Evolutionary conservation across 2,329 filamentous ascomycete genomes (phyloP), one percentile per base, ranked within the genome.

Genomic region (Cercospora sesami): DNA sequence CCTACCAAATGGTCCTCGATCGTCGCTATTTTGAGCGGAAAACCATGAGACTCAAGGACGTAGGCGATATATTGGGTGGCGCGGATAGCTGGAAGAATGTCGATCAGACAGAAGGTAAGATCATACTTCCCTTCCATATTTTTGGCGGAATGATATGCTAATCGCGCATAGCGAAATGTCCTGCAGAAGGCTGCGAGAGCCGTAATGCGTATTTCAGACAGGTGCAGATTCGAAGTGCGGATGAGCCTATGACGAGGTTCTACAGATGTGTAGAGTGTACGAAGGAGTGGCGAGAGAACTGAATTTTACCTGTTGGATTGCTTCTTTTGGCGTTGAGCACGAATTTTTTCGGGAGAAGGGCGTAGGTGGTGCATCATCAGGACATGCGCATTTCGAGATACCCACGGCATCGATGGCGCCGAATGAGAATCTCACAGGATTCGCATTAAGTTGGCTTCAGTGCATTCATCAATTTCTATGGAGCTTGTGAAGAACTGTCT

Each of bases 211-310:
- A 94, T 71, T 98, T 94, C 83, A 96, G 94, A 84, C 93, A 97
- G 84, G 89, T 98, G 74, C 95, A 99, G 86, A 98, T 98, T 81
- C 89, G 95, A 74, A 96, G 93, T 84, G 95, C 95, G 63, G 95
- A 99, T 82, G 95, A 99, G 85, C 95, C 95, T 69, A 97, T 97
- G 91, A 99, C 95, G 73, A 94, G 89, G 69, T 98, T 98, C 81
- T 96, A 90, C 82, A 95, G 93, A 77, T 83, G 82, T 69, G 80
- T 79, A 21, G 78, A 80, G 69, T 83, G 82, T 68, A 76, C 75
- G 5, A 78, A 79, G 60, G 79, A 83, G 65, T 83, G 81, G 81
- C 77, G 81, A 48, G 82, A 83, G 71, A 78, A 78, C 64, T 79
- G 71, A 75, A 55, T 26, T 3, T 21, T 48, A 5, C 5, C 2